Percentiles rank a stretch among this genome's conserved stretches.
Conservation (phyloP, 2,329 filamentous ascomycete genomes). For the Ploettnerulaceae sp. region DNA sequence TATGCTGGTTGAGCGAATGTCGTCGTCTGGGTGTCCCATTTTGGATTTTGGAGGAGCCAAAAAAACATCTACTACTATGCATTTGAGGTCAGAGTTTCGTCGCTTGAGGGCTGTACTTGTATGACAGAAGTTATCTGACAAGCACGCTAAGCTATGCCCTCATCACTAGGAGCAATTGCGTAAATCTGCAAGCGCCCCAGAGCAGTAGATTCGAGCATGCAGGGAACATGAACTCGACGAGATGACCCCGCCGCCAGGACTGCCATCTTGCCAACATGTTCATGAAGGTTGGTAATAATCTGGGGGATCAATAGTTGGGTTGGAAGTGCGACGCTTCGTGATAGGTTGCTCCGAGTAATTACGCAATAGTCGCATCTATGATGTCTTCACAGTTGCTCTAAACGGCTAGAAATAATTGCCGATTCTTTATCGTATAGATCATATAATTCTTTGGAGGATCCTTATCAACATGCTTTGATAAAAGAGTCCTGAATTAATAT, state of each 20-base stretch:
- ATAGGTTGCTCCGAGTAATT: conserved; percentile 5
- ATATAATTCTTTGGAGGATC: too few relatives aligned
- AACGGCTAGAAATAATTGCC: too few relatives aligned
- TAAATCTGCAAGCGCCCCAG: background rate
- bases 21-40: conserved; percentile 18
- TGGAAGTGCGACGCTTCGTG: background rate
- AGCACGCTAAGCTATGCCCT: background rate
- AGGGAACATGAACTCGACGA: background rate
- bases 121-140: background rate
- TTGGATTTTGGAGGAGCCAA: background rate
- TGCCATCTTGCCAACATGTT: background rate
- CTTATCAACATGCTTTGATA: too few relatives aligned
- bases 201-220: background rate
- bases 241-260: too few relatives aligned
- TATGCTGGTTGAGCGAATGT: conserved; percentile 1
- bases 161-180: conserved; percentile 1
- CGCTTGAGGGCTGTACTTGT: background rate
- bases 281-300: background rate
- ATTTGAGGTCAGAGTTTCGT: background rate
- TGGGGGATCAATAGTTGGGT: background rate
- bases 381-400: too few relatives aligned
- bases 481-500: too few relatives aligned
- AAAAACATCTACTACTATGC: too few relatives aligned
- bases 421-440: too few relatives aligned
- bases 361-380: conserved; percentile 10